These are phyloP conservation scores for Immersiella caudata DNA, from an alignment of 495 filamentous ascomycete genomes.

Conservation along the genomic window DNA sequence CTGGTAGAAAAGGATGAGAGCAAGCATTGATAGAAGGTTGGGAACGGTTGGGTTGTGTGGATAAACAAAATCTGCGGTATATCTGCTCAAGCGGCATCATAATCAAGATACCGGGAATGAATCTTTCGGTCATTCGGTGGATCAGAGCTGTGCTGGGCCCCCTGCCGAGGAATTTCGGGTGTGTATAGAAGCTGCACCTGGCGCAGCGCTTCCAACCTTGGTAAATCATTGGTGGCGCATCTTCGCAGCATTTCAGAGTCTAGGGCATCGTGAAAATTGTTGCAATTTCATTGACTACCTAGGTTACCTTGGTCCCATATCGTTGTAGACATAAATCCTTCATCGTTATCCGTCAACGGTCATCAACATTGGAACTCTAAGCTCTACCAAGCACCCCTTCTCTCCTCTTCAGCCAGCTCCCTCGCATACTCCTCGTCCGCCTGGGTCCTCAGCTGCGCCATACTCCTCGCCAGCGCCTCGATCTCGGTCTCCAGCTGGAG, in stretches of 20 bases:
- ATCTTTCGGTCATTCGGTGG: not conserved
- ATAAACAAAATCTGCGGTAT: not conserved
- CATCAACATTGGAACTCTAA: not conserved
- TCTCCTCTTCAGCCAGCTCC: constrained; percentile 39
- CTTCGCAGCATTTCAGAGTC: not conserved
- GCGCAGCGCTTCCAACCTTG: no score
- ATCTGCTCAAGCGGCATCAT: not conserved
- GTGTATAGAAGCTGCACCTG: no score
- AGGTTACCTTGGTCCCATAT: not conserved
- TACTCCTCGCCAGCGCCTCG: constrained; percentile 26
- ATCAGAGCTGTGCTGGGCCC: no score
- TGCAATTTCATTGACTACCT: no score
- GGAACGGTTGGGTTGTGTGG: not conserved
- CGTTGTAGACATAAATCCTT: not conserved
- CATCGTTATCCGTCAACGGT: not conserved
- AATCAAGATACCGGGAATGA: not conserved
- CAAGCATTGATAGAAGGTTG: constrained; percentile 35
- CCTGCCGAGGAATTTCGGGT: no score
- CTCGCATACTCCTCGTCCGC: constrained; percentile 42
- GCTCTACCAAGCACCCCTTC: constrained; percentile 22
- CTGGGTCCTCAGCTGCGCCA: constrained; percentile 34
- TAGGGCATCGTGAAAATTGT: no score
- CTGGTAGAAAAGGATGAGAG: constrained; percentile 80
- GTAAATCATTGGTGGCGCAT: not conserved
- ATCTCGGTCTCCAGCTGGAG: constrained; percentile 34